Base-by-base conservation (phyloP, 345 rosid genomes). In the Lumnitzera racemosa region DNA sequence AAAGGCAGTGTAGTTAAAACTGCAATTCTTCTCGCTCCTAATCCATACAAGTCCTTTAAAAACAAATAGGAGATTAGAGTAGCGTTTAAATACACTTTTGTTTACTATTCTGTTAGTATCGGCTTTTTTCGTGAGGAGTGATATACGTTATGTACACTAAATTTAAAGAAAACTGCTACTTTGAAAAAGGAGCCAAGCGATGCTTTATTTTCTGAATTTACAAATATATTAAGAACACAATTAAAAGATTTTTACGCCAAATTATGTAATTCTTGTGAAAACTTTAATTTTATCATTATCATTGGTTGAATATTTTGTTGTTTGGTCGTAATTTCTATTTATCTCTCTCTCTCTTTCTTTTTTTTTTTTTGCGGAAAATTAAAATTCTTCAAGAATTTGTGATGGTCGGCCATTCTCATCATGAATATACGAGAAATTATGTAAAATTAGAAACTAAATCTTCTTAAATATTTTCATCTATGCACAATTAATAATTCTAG, bases 1-100 rank as follows among this genome's bases (percentile, higher is more conserved):
- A 82, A 17, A 13, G 91, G 86, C 2, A 87, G 82, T 27, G 80
- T 57, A 53, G 74, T 59, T 2, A 85, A 68, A 0, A 82, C 69
- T 12, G 55, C 78, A 23, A 85, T 61, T 50, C 73, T 73, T 62
- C 84, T 68, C 11, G 79, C 82, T 11, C 91, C 88, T 1, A 73
- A 59, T 5, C 24, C 65, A 43, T 85, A 76, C 3, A 85, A 17
- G 49, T 69, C 74, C 91, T 82, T 12, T 23, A 5, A 48, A 24
- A 24, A 29, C 2, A 5, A 6, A 12, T 16, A 17, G 23, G 46
- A 43, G n/a, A 8, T 3, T 3, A n/a, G 29, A 53, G 7, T 3
- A 24, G 12, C 23, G 16, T 8, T 15, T 24, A 27, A 27, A n/a
- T 15, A 20, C 17, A 53, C 46, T 17, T 46, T 29, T 13, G 27